These are phyloP conservation scores for Globisporangium spinosum DNA, from an alignment of 352 stramenopile genomes.

Conservation along the genomic window DNA sequence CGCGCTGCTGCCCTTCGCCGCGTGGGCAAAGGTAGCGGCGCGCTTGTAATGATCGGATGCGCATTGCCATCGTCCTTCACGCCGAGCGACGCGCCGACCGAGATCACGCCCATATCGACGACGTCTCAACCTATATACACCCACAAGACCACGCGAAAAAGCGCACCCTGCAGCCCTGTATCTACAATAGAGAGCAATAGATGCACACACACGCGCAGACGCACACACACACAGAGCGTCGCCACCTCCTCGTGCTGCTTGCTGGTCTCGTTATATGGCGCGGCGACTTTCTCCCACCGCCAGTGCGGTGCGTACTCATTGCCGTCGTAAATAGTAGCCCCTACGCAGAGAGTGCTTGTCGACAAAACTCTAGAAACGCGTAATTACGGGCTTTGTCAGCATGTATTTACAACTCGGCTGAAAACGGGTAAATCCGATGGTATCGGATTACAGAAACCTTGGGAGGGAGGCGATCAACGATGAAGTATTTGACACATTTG, in stretches of 20 bases:
- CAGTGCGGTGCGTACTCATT: neutral
- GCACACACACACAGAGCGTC: neutral
- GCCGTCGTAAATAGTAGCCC: neutral
- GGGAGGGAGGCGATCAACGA: too few relatives aligned
- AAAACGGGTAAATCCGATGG: neutral
- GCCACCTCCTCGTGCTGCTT: neutral
- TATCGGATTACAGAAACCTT: neutral
- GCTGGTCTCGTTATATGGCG: conserved; percentile 1
- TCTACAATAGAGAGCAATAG: neutral
- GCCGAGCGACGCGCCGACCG: conserved; percentile 69
- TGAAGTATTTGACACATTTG: too few relatives aligned
- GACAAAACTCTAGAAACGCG: neutral
- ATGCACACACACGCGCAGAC: neutral
- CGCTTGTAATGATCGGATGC: conserved; percentile 1
- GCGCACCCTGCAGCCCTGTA: neutral
- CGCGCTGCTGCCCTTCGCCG: conserved; percentile 5
- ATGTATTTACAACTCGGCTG: neutral
- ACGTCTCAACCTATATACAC: neutral
- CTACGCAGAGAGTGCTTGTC: neutral
- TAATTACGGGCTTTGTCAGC: neutral
- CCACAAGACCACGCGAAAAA: neutral
- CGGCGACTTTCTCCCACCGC: conserved; percentile 10
- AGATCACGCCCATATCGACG: conserved; percentile 68
- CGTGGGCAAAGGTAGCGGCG: conserved; percentile 1
- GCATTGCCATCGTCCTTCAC: conserved; percentile 34